These are phyloP conservation scores for Lanmaoa pseudosensibilis DNA, from an alignment of 768 basidiomycete species.

Conservation along the genomic window DNA sequence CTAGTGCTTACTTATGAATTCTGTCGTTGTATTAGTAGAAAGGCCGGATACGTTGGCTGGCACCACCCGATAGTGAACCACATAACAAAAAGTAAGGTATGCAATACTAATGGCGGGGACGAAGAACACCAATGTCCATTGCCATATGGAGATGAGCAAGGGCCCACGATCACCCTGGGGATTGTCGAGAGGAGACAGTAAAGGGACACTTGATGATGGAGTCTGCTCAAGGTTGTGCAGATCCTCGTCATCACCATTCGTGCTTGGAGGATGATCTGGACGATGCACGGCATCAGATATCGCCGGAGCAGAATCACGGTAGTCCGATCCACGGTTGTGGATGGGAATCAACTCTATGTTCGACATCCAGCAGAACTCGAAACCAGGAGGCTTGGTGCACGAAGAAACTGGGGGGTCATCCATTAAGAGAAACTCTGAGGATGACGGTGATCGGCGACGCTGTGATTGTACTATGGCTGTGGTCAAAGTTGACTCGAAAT, in stretches of 20 bases:
- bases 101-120: slow-evolving; percentile 1
- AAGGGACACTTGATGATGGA: not conserved
- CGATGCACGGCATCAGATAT: not conserved
- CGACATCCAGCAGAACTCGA: slow-evolving; percentile 1
- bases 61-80: slow-evolving; percentile 18
- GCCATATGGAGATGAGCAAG: not conserved
- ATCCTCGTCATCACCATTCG: not conserved
- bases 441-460: not conserved
- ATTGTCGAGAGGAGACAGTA: not conserved
- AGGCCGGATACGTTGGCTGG: not conserved
- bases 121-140: slow-evolving; percentile 7
- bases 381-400: not conserved
- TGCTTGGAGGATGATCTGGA: not conserved
- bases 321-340: not conserved
- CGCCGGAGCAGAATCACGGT: not conserved
- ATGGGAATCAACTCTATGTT: not conserved
- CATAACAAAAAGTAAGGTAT: slow-evolving; percentile 19
- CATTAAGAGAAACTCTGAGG: not conserved
- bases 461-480: not conserved
- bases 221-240: not conserved
- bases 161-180: not conserved
- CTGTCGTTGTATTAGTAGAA: not conserved
- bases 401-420: not conserved
- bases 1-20: slow-evolving; percentile 8
- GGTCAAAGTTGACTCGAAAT: not conserved